Conservation (phyloP, 805 yeast genomes). For the Schizosaccharomyces osmophilus region DNA sequence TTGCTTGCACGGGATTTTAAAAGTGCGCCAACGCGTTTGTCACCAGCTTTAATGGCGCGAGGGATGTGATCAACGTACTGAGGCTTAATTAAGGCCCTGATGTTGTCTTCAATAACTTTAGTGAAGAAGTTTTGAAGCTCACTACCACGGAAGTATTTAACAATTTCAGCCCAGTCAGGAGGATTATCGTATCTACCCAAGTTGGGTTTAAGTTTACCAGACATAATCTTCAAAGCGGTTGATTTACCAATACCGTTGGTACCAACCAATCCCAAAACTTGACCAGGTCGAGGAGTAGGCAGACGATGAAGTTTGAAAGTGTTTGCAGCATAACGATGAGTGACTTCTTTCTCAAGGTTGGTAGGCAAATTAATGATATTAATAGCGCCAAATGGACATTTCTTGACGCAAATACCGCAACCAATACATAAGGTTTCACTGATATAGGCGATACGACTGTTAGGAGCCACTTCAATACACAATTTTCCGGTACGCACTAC, state of each 20-base stretch:
- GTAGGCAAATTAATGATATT: constrained; percentile 90
- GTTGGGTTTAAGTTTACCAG: constrained; percentile 94
- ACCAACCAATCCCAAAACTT: constrained; percentile 91
- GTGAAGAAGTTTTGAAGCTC: constrained; percentile 92
- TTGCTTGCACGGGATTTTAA: constrained; percentile 58
- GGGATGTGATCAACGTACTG: constrained; percentile 97
- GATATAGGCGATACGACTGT: constrained; percentile 76
- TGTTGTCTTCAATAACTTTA: constrained; percentile 74
- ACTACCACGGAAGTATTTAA: constrained; percentile 80
- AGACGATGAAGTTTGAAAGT: constrained; percentile 90
- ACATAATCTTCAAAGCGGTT: constrained; percentile 84
- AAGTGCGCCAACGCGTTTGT: constrained; percentile 64
- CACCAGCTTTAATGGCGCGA: constrained; percentile 78
- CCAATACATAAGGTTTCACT: constrained; percentile 81
- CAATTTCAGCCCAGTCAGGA: constrained; percentile 90
- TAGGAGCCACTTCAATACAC: constrained; percentile 88
- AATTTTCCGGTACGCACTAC: constrained; percentile 93
- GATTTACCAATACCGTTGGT: constrained; percentile 98
- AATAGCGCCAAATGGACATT: constrained; percentile 95
- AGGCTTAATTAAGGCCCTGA: constrained; percentile 93
- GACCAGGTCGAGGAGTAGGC: constrained; percentile 98
- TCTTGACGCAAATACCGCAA: constrained; percentile 98
- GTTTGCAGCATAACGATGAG: constrained; percentile 94
- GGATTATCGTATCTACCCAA: constrained; percentile 85
- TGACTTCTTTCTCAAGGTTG: constrained; percentile 71